Percentiles rank a stretch among this genome's conserved stretches.
phyloP scores from a whole-genome alignment of 495 filamentous ascomycete species.

The Aspergillus egyptiacus region DNA sequence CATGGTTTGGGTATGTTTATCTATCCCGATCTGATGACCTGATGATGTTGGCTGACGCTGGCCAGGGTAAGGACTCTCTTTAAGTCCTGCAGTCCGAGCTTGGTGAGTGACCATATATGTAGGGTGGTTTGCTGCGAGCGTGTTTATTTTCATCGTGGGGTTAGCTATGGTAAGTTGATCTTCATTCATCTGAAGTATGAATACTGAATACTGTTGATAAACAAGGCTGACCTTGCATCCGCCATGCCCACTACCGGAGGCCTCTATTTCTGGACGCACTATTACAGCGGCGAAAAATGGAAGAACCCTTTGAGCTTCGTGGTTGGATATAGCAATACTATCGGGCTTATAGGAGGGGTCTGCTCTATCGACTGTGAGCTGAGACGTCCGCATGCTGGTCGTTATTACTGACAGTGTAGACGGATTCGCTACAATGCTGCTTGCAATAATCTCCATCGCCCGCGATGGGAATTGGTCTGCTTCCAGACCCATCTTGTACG shows the following conservation, averaged over 20 bases:
- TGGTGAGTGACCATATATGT: conserved; percentile 11
- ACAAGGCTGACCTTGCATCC: conserved; percentile 55
- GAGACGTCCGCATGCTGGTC: not conserved
- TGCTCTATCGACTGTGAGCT: conserved; percentile 52
- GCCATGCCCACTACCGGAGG: conserved; percentile 69
- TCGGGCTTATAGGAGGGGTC: conserved; percentile 57
- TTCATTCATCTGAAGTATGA: not conserved
- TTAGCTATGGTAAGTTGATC: conserved; percentile 50
- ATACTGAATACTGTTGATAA: not conserved
- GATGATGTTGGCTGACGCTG: conserved; percentile 11
- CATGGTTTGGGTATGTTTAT: conserved; percentile 55
- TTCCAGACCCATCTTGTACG: conserved; percentile 53
- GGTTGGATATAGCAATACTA: conserved; percentile 65
- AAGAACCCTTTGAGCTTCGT: conserved; percentile 61
- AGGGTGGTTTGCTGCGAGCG: conserved; percentile 57
- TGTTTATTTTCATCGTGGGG: conserved; percentile 59
- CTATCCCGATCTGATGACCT: not conserved
- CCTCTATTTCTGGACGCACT: conserved; percentile 67
- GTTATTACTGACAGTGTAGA: conserved; percentile 23
- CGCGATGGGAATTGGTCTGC: conserved; percentile 59
- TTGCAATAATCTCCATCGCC: conserved; percentile 53
- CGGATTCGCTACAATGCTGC: conserved; percentile 48
- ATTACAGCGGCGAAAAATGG: conserved; percentile 53
- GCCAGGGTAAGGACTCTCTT: conserved; percentile 21
- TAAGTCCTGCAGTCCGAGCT: not conserved